Conservation (phyloP, 805 yeast genomes). For the Blastobotrys terrestris region DNA sequence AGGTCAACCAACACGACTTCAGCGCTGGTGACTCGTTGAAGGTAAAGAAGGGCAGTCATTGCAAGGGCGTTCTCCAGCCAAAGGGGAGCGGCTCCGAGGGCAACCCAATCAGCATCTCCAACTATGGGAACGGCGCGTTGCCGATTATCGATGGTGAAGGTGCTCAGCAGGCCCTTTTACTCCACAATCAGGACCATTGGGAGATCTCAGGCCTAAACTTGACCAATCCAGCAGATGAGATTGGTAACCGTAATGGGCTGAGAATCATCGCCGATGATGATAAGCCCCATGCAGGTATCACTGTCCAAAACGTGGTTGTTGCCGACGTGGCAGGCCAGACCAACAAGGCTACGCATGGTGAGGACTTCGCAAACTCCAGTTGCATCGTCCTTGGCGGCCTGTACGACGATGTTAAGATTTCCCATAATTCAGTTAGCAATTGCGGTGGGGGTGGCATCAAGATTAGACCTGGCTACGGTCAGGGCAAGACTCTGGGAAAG, state of each 20-base stretch:
- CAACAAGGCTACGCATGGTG: neutral
- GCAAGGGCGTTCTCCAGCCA: slow-evolving; percentile 2
- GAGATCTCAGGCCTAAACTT: neutral
- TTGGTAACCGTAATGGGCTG: neutral
- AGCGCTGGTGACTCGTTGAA: slow-evolving; percentile 1
- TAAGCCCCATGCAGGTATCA: neutral
- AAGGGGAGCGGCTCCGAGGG: neutral
- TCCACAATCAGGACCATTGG: slow-evolving; percentile 2
- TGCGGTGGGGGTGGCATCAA: slow-evolving; percentile 5
- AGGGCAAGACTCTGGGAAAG: neutral
- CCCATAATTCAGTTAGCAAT: neutral
- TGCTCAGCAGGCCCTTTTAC: neutral
- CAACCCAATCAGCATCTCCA: neutral
- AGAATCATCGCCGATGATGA: neutral
- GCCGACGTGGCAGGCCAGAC: slow-evolving; percentile 6
- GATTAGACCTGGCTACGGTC: neutral
- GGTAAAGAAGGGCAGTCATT: slow-evolving; percentile 2
- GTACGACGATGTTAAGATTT: neutral
- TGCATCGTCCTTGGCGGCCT: neutral
- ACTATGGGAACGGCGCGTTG: slow-evolving; percentile 2
- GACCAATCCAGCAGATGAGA: slow-evolving; percentile 2
- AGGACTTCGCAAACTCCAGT: neutral
- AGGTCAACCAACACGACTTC: neutral
- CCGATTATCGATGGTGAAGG: slow-evolving; percentile 5
- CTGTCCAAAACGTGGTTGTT: neutral